Percentiles rank a stretch among this genome's conserved stretches.
phyloP scores from a whole-genome alignment of 202 grass and related monocot species.

The Schoenoplectus tabernaemontani region DNA sequence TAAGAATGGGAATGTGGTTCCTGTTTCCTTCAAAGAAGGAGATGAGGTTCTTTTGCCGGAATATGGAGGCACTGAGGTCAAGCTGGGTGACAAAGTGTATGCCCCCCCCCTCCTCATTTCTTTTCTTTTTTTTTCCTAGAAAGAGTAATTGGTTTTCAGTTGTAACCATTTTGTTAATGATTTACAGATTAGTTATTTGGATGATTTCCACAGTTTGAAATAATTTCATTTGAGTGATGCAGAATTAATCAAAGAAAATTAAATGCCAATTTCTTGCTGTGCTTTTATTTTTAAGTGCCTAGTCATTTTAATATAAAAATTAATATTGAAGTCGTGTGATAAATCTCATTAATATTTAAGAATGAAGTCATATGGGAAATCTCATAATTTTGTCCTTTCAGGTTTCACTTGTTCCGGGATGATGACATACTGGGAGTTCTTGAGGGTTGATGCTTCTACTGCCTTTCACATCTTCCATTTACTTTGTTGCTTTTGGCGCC shows the following conservation, averaged over 20 bases:
- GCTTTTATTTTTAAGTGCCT: not conserved
- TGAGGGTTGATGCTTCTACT: slow-evolving; percentile 8
- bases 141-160: not conserved
- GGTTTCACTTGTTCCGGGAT: slow-evolving; percentile 37
- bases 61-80: slow-evolving; percentile 70
- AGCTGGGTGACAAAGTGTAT: slow-evolving; percentile 68
- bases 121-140: not conserved
- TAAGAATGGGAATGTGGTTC: slow-evolving; percentile 53
- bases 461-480: not conserved
- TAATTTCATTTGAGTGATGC: not conserved
- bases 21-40: slow-evolving; percentile 62
- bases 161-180: not conserved
- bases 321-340: not conserved
- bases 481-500: not conserved
- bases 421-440: slow-evolving; percentile 34
- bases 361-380: not conserved
- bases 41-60: slow-evolving; percentile 64
- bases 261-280: not conserved
- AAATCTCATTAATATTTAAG: not conserved
- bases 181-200: not conserved
- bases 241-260: not conserved
- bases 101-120: not conserved
- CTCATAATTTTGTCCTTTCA: slow-evolving; percentile 1
- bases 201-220: not conserved
- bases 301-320: not conserved